Percentiles rank a stretch among this genome's conserved stretches.
Conservation (phyloP, 73 alveolate species). For the Paramecium primaurelia region DNA sequence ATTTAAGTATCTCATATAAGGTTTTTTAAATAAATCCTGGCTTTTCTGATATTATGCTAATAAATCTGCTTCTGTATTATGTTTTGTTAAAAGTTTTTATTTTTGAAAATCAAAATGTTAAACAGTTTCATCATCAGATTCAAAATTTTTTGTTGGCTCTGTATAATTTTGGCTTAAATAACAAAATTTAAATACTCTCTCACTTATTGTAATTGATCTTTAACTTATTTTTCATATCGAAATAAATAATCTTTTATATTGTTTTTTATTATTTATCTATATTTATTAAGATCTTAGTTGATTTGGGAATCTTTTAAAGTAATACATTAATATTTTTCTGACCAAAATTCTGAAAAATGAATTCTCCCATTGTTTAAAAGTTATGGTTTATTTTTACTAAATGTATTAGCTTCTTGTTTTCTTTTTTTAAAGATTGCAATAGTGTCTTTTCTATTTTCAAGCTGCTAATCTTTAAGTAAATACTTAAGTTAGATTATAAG, state of each 20-base stretch:
- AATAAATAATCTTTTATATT: not conserved
- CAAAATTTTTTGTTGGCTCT: not conserved
- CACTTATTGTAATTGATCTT: not conserved
- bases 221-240: not conserved
- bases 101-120: not conserved
- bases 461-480: not conserved
- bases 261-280: not conserved
- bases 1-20: not conserved
- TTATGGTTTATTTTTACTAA: not conserved
- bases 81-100: not conserved
- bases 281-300: not conserved
- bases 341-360: not conserved
- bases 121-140: not conserved
- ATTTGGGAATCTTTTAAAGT: not conserved
- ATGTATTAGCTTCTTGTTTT: not conserved
- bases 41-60: not conserved
- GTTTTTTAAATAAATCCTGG: not conserved
- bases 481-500: not conserved
- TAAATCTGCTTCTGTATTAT: not conserved
- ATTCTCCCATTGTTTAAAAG: not conserved
- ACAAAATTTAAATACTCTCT: not conserved
- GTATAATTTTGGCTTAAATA: not conserved
- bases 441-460: not conserved
- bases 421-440: not conserved
- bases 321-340: not conserved